Conservation (phyloP, 1,284 basidiomycete genomes). For the Irpex sp. region DNA sequence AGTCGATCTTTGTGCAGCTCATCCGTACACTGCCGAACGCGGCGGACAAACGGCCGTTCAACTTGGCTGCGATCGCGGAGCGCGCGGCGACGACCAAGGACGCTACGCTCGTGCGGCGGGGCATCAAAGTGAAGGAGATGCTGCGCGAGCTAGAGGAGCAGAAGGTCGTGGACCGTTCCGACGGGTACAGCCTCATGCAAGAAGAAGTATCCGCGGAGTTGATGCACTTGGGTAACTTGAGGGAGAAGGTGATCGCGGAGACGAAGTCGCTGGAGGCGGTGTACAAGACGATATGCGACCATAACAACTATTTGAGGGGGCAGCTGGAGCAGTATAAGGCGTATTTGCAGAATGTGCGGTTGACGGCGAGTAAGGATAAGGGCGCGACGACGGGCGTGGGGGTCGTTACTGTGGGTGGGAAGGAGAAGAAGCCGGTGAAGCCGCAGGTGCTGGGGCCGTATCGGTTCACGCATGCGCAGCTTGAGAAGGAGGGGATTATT, state of each 20-base stretch:
- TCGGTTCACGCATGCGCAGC: constrained; percentile 94
- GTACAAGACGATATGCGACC: constrained; percentile 98
- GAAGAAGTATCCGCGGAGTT: constrained; percentile 97
- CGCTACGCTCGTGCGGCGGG: constrained; percentile 89
- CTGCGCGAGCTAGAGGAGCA: constrained; percentile 92
- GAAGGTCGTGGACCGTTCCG: constrained; percentile 78
- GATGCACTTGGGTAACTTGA: constrained; percentile 91
- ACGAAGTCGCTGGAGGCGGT: constrained; percentile 92
- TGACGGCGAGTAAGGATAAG: constrained; percentile 86
- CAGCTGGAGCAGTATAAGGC: constrained; percentile 99
- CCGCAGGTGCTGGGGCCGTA: constrained; percentile 91
- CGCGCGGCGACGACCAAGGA: constrained; percentile 96
- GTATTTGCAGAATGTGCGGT: constrained; percentile 95
- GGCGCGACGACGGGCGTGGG: constrained; percentile 85
- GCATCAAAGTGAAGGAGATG: constrained; percentile 99
- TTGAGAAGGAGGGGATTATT: constrained; percentile 99
- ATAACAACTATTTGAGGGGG: constrained; percentile 94
- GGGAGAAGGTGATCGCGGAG: constrained; percentile 94
- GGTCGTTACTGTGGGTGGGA: constrained; percentile 93
- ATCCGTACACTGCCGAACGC: constrained; percentile 90
- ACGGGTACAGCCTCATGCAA: constrained; percentile 92
- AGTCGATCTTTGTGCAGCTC: constrained; percentile 98
- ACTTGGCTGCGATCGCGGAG: constrained; percentile 89
- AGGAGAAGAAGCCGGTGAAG: constrained; percentile 91
- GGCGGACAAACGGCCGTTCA: constrained; percentile 83